Conservation (phyloP, 2,329 filamentous ascomycete genomes). For the Spiromastix sp. region DNA sequence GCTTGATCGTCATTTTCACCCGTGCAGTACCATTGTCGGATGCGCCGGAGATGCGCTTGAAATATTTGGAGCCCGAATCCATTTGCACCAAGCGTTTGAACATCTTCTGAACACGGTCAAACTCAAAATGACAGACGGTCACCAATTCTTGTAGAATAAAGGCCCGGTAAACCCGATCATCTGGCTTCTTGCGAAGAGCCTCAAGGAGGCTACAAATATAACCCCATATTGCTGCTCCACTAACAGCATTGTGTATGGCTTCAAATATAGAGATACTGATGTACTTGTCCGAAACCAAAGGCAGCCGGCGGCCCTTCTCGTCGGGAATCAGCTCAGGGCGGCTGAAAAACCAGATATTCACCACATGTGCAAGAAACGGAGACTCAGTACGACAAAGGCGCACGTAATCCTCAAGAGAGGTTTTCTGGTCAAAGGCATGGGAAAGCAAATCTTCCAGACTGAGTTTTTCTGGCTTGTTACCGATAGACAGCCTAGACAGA, state of each 20-base stretch:
- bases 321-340: constrained; percentile 36
- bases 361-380: constrained; percentile 8
- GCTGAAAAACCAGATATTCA: constrained; percentile 26
- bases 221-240: constrained; percentile 30
- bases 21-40: constrained; percentile 27
- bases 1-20: constrained; percentile 33
- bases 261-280: constrained; percentile 36
- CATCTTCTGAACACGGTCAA: constrained; percentile 27
- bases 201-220: constrained; percentile 31
- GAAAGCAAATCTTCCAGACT: constrained; percentile 22
- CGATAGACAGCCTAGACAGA: constrained; percentile 24
- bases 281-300: constrained; percentile 31
- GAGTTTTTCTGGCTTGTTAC: constrained; percentile 17
- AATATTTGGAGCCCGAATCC: constrained; percentile 28
- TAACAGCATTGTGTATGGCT: constrained; percentile 26
- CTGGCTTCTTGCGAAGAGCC: constrained; percentile 16
- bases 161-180: constrained; percentile 21
- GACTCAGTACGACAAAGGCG: constrained; percentile 16
- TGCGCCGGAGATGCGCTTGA: constrained; percentile 30
- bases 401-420: constrained; percentile 25
- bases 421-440: constrained; percentile 25
- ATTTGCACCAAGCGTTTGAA: constrained; percentile 35
- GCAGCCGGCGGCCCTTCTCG: constrained; percentile 33
- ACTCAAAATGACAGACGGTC: constrained; percentile 21
- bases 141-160: constrained; percentile 38